Evolutionary conservation across 371 early-diverging fungal species (phyloP), one percentile per base, ranked within the genome.

Genomic region (Zopfochytrium polystomum): DNA sequence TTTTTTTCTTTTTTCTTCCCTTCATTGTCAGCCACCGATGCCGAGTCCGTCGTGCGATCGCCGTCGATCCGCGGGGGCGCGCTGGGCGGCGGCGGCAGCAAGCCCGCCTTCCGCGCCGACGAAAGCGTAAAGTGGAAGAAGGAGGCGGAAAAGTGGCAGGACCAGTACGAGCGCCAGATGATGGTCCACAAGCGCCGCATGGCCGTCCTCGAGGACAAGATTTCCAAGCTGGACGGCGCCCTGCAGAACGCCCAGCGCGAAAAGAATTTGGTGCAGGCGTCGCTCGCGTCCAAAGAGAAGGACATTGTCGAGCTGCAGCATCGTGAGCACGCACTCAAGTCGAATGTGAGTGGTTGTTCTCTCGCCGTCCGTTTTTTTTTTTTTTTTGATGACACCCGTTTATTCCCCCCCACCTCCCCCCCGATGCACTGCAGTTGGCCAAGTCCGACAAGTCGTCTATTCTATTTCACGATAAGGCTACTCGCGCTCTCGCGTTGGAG

Each of bases 111-210:
- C n/a, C n/a, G n/a, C n/a, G n/a, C n/a, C n/a, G n/a, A n/a, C n/a
- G n/a, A n/a, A n/a, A n/a, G n/a, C n/a, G n/a, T n/a, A n/a, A n/a
- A n/a, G n/a, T n/a, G n/a, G n/a, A n/a, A n/a, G n/a, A n/a, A n/a
- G n/a, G n/a, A 71, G 71, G 60, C 60, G 3, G 67, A 71, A 42
- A 43, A 55, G 42, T 71, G 72, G 72, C 67, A 67, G 34, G 65
- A 60, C 9, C 52, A 64, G 43, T 65, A 61, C 45, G 58, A 71
- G 23, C 43, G 61, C 5, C 44, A 53, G 13, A 7, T 46, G 26
- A 18, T 57, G 25, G 33, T 27, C 7, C 55, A 65, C 50, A 50
- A 65, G 23, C 32, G 52, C 25, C 55, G 56, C 15, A 48, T 52
- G 26, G 6, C 4, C 20, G 23, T 30, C 23, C 30, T 65, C 15